Percentiles rank a stretch among this genome's conserved stretches.
Evolutionary conservation across 164 flowering plant species (phyloP).

Genomic region (Piper betle): DNA sequence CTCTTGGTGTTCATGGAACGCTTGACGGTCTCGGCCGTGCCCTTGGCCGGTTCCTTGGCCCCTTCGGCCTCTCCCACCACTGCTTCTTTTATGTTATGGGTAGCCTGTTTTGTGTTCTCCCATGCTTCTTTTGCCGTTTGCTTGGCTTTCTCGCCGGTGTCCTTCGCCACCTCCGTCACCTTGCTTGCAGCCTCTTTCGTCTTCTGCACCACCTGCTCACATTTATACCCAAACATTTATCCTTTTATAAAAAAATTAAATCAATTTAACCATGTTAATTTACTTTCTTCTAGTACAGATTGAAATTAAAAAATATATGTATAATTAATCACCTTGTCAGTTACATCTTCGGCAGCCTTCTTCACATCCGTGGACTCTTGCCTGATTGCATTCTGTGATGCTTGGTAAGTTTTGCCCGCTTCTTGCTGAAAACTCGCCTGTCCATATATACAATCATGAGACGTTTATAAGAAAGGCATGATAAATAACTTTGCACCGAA

Average conservation of each 20-base stretch:
- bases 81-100: constrained; percentile 40
- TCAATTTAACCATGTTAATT: too few species aligned
- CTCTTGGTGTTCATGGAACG: constrained; percentile 8
- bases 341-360: constrained; percentile 5
- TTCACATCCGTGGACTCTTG: not conserved
- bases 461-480: not conserved
- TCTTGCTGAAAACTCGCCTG: not conserved
- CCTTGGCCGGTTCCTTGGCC: constrained; percentile 13
- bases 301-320: too few species aligned
- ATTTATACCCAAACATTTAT: too few species aligned
- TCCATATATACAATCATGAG: not conserved
- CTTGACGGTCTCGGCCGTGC: constrained; percentile 1
- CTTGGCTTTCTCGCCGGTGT: constrained; percentile 31
- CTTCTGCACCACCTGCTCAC: not conserved
- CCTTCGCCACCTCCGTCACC: constrained; percentile 14
- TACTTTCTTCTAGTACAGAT: too few species aligned
- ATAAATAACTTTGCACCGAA: too few species aligned
- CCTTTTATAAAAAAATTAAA: too few species aligned
- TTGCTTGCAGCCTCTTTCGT: not conserved
- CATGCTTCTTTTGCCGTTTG: constrained; percentile 33
- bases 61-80: not conserved
- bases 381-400: not conserved
- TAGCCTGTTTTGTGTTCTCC: constrained; percentile 38
- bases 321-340: constrained; percentile 1
- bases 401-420: not conserved